Conservation (phyloP, 1,284 basidiomycete genomes). For the Tilletiopsis washingtonensis region DNA sequence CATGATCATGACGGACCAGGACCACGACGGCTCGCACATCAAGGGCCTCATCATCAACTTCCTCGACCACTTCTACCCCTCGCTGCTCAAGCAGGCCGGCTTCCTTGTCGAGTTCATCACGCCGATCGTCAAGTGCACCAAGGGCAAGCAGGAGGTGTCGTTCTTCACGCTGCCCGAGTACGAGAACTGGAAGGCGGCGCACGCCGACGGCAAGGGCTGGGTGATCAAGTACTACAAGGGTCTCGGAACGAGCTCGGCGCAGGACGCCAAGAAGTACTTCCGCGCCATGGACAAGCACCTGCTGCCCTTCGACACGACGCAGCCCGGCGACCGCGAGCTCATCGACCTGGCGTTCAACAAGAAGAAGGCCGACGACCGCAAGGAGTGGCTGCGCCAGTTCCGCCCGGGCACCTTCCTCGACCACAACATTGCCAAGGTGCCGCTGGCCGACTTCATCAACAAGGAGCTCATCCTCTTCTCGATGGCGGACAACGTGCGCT, state of each 20-base stretch:
- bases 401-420: constrained; percentile 94
- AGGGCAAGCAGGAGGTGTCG: constrained; percentile 69
- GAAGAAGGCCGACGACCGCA: constrained; percentile 97
- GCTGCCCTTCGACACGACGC: constrained; percentile 77
- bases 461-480: constrained; percentile 97
- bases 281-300: constrained; percentile 84
- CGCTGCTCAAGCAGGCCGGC: constrained; percentile 78
- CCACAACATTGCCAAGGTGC: constrained; percentile 77
- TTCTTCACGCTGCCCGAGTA: constrained; percentile 99
- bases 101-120: constrained; percentile 99
- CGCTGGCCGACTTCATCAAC: constrained; percentile 93
- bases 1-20: constrained; percentile 99
- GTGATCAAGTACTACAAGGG: constrained; percentile 70
- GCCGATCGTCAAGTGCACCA: constrained; percentile 79
- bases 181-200: constrained; percentile 78
- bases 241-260: constrained; percentile 83
- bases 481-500: constrained; percentile 98
- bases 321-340: constrained; percentile 74
- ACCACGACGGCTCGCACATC: constrained; percentile 99
- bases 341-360: constrained; percentile 99
- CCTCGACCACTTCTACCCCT: constrained; percentile 93
- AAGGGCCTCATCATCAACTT: constrained; percentile 98
- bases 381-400: constrained; percentile 95
- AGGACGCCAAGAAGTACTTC: constrained; percentile 90
- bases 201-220: constrained; percentile 77